A percentile compares a stretch with the other conserved stretches of the same genome.
Evolutionary conservation across 2,329 filamentous ascomycete species (phyloP).

Genomic region (Pseudocercospora pini-densiflorae): DNA sequence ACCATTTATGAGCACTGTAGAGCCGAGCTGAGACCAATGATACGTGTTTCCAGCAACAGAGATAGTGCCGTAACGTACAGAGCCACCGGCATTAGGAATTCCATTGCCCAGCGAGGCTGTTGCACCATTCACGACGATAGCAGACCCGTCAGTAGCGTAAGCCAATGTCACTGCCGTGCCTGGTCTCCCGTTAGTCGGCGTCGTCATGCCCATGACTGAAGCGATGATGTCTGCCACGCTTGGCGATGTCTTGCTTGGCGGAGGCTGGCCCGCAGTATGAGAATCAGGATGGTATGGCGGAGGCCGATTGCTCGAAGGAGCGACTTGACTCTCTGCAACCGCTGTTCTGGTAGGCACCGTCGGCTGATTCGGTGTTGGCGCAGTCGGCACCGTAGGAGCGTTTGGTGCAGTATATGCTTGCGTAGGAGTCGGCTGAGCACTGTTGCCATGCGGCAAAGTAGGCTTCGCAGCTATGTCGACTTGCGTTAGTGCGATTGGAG

Average conservation of each 20-base stretch:
- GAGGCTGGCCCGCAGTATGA: neutral
- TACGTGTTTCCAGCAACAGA: neutral
- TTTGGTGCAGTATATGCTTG: neutral
- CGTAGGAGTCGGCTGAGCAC: conserved; percentile 5
- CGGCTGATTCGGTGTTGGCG: neutral
- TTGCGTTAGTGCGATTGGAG: conserved; percentile 25
- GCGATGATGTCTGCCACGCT: conserved; percentile 12
- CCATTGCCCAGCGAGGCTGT: neutral
- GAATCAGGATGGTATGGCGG: neutral
- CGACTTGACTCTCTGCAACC: neutral
- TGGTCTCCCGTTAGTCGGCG: neutral
- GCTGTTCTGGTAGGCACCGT: neutral
- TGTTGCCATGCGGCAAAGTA: conserved; percentile 12
- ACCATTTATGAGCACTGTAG: conserved; percentile 4
- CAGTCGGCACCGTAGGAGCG: neutral
- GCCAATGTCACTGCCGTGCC: neutral
- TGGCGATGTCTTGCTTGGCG: conserved; percentile 3
- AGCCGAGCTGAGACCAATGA: neutral
- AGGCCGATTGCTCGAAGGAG: neutral
- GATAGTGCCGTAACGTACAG: neutral
- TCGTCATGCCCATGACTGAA: conserved; percentile 13
- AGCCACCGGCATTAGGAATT: neutral
- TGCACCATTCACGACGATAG: conserved; percentile 10
- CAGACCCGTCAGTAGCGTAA: conserved; percentile 2
- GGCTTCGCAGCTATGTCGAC: conserved; percentile 12